Conservation (phyloP, 306 rosid genomes). For the Canavalia gladiata region DNA sequence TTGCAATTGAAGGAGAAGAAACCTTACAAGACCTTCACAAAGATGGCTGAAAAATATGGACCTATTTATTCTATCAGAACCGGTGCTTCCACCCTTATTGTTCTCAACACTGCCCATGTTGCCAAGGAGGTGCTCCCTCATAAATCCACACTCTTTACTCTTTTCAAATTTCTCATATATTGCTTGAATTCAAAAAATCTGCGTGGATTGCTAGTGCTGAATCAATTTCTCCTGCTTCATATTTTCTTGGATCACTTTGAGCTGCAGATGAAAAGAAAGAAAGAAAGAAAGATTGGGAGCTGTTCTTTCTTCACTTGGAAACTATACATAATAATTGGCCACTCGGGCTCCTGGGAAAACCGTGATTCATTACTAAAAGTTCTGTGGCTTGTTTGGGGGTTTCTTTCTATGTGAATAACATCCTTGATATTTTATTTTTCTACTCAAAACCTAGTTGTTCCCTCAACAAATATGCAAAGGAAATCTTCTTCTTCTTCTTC, state of each 20-base stretch:
- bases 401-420: too few species aligned
- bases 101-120: slow-evolving; percentile 75
- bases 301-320: too few species aligned
- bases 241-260: neutral
- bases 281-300: too few species aligned
- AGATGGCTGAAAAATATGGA: slow-evolving; percentile 76
- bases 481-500: neutral
- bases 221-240: neutral
- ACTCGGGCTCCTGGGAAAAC: too few species aligned
- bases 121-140: slow-evolving; percentile 73
- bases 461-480: neutral
- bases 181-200: neutral
- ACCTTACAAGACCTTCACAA: slow-evolving; percentile 82
- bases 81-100: slow-evolving; percentile 84
- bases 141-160: too few species aligned
- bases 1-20: slow-evolving; percentile 95
- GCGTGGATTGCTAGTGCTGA: neutral
- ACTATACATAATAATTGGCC: too few species aligned
- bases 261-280: neutral
- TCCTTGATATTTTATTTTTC: neutral
- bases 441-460: neutral
- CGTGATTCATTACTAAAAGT: too few species aligned
- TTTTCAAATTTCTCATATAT: neutral
- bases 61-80: slow-evolving; percentile 83
- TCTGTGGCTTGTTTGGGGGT: too few species aligned